Evolutionary conservation across 257 asterid genomes (phyloP), one percentile per base, ranked within the genome.

Genomic region (Eucommia ulmoides): DNA sequence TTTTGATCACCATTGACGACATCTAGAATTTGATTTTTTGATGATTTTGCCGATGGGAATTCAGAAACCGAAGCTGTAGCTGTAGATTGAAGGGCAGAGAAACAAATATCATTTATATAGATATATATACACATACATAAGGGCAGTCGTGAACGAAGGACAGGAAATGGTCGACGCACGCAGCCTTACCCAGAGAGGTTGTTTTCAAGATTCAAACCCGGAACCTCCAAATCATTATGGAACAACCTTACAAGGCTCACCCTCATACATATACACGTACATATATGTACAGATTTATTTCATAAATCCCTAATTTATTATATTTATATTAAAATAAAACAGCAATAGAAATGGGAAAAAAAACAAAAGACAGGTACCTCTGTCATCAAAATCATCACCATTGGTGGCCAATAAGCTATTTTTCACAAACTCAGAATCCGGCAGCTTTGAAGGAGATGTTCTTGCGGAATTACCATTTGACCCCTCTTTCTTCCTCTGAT

Each of bases 381-480:
- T 76, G 19, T 66, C 84, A 8, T 61, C 74, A 53, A 68, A 73
- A 64, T 80, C 93, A 62, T 62, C 87, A 74, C 51, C 66, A 49
- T 65, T 65, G 41, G 78, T 23, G 35, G 77, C 83, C 67, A 91
- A 68, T 75, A 91, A 67, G 75, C 96, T 70, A 79, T 79, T 77
- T 55, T 75, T 86, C 22, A 76, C 77, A 66, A 82, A 80, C 65
- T 85, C 88, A 11, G 93, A 71, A 70, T 91, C 96, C 41, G 74
- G 78, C 33, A 83, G 61, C 66, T 75, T 83, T 35, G 88, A 63
- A 61, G 96, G 98, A 35, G 98, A 91, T 49, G 98, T 91, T 75
- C 94, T 91, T 35, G 96, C 76, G 55, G 98, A 89, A 56, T 78
- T 80, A 59, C 75, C 26, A 68, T 77, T 83, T 64, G 96, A 91